These are phyloP conservation scores for Stemphylium beticola DNA, from an alignment of 2,329 filamentous ascomycete species.

Conservation along the genomic window DNA sequence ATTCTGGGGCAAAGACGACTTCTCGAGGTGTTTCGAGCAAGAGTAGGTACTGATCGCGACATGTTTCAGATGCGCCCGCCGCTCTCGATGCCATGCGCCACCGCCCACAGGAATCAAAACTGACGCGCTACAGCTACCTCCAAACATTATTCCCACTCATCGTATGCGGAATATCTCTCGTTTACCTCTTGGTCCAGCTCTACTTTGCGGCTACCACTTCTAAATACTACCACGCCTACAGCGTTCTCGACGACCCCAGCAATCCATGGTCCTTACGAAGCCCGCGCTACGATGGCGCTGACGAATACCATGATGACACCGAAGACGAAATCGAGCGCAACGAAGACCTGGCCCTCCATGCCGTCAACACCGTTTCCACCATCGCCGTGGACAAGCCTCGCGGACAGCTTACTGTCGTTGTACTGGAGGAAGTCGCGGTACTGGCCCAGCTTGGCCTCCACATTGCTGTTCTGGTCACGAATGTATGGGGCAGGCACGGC, in stretches of 20 bases:
- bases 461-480: conserved; percentile 66
- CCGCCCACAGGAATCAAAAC: conserved; percentile 1
- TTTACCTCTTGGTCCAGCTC: conserved; percentile 67
- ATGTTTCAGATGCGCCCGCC: conserved; percentile 4
- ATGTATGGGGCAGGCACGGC: conserved; percentile 65
- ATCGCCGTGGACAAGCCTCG: conserved; percentile 78
- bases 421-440: conserved; percentile 78
- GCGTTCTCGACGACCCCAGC: conserved; percentile 56
- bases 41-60: conserved; percentile 61
- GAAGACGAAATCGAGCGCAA: conserved; percentile 68
- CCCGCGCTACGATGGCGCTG: conserved; percentile 38
- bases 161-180: conserved; percentile 71
- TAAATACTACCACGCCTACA: conserved; percentile 64
- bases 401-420: conserved; percentile 72
- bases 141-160: conserved; percentile 79
- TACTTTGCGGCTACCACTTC: conserved; percentile 58
- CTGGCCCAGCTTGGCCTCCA: conserved; percentile 74
- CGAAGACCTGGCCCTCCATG: conserved; percentile 61
- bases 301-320: conserved; percentile 52
- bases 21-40: conserved; percentile 66
- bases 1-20: conserved; percentile 67
- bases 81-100: conserved; percentile 1
- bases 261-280: conserved; percentile 47
- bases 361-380: conserved; percentile 59
- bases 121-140: conserved; percentile 66